Conservation (phyloP, 2,329 filamentous ascomycete genomes). For the Keithomyces neogunnii region DNA sequence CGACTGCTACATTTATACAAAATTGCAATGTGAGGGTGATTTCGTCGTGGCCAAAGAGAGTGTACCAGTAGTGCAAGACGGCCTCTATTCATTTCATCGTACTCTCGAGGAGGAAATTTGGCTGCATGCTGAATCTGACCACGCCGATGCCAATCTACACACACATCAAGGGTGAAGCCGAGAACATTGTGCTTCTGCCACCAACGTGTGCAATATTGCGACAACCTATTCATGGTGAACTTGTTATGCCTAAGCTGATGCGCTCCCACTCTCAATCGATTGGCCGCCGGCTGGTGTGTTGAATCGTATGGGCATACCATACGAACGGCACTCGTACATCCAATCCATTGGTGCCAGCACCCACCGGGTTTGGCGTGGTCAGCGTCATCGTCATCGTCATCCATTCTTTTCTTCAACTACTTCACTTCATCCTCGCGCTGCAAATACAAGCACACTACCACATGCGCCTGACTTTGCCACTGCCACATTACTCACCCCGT, state of each 20-base stretch:
- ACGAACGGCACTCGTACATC: conserved; percentile 6
- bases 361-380: not conserved
- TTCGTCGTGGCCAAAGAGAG: too few species aligned
- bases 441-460: too few species aligned
- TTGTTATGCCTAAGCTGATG: not conserved
- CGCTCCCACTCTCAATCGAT: conserved; percentile 6
- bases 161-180: too few species aligned
- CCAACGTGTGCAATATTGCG: not conserved
- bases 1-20: too few species aligned
- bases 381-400: not conserved
- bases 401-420: too few species aligned
- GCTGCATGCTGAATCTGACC: not conserved
- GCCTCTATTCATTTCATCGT: too few species aligned
- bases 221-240: conserved; percentile 5
- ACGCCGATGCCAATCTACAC: too few species aligned
- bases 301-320: conserved; percentile 9
- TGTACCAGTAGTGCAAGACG: too few species aligned
- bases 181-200: not conserved
- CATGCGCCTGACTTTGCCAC: not conserved
- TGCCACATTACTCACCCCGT: too few species aligned
- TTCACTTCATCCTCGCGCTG: too few species aligned
- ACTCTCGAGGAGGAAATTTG: too few species aligned
- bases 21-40: too few species aligned
- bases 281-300: conserved; percentile 1
- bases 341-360: conserved; percentile 11